Percentiles rank a stretch among this genome's conserved stretches.
phyloP scores from a whole-genome alignment of 1,284 basidiomycete genomes.

The Clitocybe nebularis region DNA sequence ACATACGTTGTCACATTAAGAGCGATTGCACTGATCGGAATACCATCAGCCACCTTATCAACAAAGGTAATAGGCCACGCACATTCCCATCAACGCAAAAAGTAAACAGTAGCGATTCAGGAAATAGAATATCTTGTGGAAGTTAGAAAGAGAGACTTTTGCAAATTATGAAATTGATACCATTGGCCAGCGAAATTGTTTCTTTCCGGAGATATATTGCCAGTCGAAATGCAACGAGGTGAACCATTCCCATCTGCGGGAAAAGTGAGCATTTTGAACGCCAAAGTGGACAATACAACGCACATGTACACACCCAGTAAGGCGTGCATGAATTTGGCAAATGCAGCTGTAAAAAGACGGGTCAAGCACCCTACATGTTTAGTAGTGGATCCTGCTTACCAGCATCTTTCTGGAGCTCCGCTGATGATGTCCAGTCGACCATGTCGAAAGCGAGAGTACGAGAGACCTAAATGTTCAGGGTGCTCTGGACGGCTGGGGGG shows the following conservation, averaged over 20 bases:
- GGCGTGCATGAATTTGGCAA: constrained; percentile 62
- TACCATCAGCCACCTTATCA: neutral
- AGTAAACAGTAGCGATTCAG: constrained; percentile 66
- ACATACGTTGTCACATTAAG: constrained; percentile 51
- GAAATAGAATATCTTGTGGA: constrained; percentile 65
- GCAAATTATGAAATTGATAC: constrained; percentile 25
- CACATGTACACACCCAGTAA: constrained; percentile 68
- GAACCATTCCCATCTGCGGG: constrained; percentile 57
- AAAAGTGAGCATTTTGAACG: neutral
- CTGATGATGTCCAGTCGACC: constrained; percentile 56
- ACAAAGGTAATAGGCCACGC: constrained; percentile 18
- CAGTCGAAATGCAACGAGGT: constrained; percentile 68
- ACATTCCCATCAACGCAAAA: constrained; percentile 72
- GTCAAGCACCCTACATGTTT: constrained; percentile 8
- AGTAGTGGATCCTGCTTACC: constrained; percentile 31
- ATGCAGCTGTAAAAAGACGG: constrained; percentile 39
- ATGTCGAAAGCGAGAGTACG: constrained; percentile 30
- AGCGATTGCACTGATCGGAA: constrained; percentile 42
- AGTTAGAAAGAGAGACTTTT: neutral
- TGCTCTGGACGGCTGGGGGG: constrained; percentile 14
- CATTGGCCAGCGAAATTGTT: constrained; percentile 61
- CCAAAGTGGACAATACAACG: constrained; percentile 20
- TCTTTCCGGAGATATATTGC: constrained; percentile 56
- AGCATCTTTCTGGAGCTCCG: constrained; percentile 46
- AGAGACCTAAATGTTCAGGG: constrained; percentile 7